Evolutionary conservation across 768 basidiomycete genomes (phyloP), one percentile per base, ranked within the genome.

Genomic region (Butyriboletus loyo): DNA sequence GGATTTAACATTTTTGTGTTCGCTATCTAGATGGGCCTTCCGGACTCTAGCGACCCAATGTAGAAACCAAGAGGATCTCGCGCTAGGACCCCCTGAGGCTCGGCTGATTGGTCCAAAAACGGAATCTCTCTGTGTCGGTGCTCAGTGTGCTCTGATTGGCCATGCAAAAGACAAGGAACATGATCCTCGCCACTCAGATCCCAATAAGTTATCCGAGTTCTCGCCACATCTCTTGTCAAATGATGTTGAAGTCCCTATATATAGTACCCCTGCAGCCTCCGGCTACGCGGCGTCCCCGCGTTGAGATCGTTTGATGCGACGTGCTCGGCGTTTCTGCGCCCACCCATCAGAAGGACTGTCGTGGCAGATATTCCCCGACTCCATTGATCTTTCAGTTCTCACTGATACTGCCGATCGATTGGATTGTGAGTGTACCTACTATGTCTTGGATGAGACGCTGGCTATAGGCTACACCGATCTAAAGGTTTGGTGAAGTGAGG

Each of bases 251-350:
- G 37, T 35, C 25, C 10, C 28, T 56, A 24, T 0, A 43, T 56
- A 60, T 60, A 13, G 58, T 17, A 35, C 19, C 39, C 25, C 22
- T 39, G 0, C 28, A 51, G 38, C 48, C 55, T 15, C 28, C 11
- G 2, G 15, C 36, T 42, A 17, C 17, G 39, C 32, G 37, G 35
- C 39, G 34, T 38, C 47, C 41, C 24, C 35, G 22, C 48, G 44
- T 37, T 31, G 15, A 21, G 13, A 34, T 31, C 7, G 34, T 25
- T 38, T 48, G 61, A 61, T 60, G 49, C 60, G 61, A 56, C 42
- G 34, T 48, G 41, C 50, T 38, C 62, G 60, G 60, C 19, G 10
- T 43, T 46, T 61, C 54, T 24, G 7, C 21, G n/a, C 11, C 32
- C 36, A 27, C 50, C 24, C 39, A 56, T 3, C 45, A 32, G 46